Conservation (phyloP, 1,284 basidiomycete species). For the Sporisorium iseilematis-ciliati region DNA sequence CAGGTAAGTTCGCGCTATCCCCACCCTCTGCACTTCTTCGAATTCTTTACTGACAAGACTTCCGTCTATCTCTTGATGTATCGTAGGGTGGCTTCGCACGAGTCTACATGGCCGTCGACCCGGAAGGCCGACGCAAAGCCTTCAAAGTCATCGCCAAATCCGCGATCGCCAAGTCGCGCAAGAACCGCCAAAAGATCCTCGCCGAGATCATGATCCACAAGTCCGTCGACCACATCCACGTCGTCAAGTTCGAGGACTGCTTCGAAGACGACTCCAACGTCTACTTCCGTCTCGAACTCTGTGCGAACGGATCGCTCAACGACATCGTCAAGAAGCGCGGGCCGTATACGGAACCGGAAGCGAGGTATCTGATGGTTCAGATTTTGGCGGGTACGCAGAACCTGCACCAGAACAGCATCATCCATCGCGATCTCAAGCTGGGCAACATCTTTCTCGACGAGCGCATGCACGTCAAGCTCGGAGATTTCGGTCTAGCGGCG, state of each 20-base stretch:
- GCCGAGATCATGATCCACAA: constrained; percentile 99
- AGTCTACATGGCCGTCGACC: constrained; percentile 67
- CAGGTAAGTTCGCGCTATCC: constrained; percentile 35
- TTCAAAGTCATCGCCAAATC: constrained; percentile 72
- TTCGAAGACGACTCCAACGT: constrained; percentile 97
- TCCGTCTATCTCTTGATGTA: background rate
- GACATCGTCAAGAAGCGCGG: constrained; percentile 90
- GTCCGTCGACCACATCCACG: constrained; percentile 89
- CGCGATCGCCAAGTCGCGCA: constrained; percentile 69
- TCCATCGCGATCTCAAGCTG: constrained; percentile 77
- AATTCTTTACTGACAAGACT: background rate
- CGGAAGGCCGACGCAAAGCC: constrained; percentile 67
- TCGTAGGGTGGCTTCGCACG: constrained; percentile 69
- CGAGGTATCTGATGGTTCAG: constrained; percentile 91
- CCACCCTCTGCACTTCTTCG: background rate
- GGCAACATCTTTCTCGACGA: constrained; percentile 94
- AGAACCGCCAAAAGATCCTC: constrained; percentile 78
- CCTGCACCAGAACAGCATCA: constrained; percentile 92
- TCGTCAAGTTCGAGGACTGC: constrained; percentile 91
- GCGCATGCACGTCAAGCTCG: constrained; percentile 95
- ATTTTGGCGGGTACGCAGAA: constrained; percentile 95
- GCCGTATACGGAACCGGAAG: constrained; percentile 90
- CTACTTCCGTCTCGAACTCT: constrained; percentile 95
- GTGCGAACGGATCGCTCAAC: constrained; percentile 84
- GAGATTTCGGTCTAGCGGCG: constrained; percentile 96